These are phyloP conservation scores for Pleurotus eryngii DNA, from an alignment of 768 basidiomycete genomes.

Conservation along the genomic window DNA sequence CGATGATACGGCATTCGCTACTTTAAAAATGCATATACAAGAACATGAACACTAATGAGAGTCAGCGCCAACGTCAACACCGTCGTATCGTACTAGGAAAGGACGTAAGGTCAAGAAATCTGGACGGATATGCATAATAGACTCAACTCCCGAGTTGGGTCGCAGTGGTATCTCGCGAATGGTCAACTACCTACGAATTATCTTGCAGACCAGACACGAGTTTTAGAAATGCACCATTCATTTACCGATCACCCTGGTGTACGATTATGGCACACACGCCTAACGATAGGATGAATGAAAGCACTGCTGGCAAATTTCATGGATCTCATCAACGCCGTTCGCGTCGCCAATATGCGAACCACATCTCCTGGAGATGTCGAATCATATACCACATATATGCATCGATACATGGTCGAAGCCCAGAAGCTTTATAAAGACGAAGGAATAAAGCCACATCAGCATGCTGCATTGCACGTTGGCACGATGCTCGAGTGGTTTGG, in stretches of 20 bases:
- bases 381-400: constrained; percentile 17
- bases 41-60: neutral
- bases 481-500: constrained; percentile 17
- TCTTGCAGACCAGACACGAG: constrained; percentile 25
- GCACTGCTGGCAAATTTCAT: constrained; percentile 24
- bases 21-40: constrained; percentile 3
- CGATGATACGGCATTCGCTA: neutral
- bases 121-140: constrained; percentile 26
- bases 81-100: constrained; percentile 20
- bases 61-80: neutral
- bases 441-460: constrained; percentile 17
- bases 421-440: constrained; percentile 14
- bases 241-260: constrained; percentile 24
- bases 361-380: constrained; percentile 14
- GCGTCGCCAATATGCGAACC: constrained; percentile 17
- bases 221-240: constrained; percentile 25
- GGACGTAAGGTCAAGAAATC: constrained; percentile 22
- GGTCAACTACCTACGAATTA: constrained; percentile 21
- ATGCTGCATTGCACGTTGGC: constrained; percentile 20
- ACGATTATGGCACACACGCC: constrained; percentile 17
- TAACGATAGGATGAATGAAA: constrained; percentile 11
- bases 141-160: constrained; percentile 29
- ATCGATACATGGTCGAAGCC: constrained; percentile 13
- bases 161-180: constrained; percentile 22
- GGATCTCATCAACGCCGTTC: constrained; percentile 22